These are phyloP conservation scores for Verticillium nonalfalfae DNA, from an alignment of 2,329 filamentous ascomycete genomes.

Conservation along the genomic window DNA sequence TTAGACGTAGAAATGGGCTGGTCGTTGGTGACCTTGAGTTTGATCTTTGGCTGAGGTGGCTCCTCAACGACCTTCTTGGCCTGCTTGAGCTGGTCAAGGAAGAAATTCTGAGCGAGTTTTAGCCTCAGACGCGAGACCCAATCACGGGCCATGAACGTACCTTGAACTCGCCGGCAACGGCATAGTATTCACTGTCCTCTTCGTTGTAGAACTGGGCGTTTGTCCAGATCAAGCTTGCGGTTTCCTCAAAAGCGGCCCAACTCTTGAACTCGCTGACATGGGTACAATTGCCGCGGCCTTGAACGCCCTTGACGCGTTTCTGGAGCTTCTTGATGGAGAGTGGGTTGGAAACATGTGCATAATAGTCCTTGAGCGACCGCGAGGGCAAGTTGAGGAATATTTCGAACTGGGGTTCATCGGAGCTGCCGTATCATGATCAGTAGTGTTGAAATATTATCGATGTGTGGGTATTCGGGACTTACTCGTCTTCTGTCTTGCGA, in stretches of 20 bases:
- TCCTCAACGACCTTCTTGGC: constrained; percentile 69
- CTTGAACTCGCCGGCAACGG: constrained; percentile 72
- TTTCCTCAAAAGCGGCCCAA: constrained; percentile 78
- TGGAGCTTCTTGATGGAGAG: constrained; percentile 72
- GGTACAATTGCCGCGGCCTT: constrained; percentile 60
- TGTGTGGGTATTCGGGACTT: constrained; percentile 20
- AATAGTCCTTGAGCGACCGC: constrained; percentile 76
- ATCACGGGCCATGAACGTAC: constrained; percentile 31
- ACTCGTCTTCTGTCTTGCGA: constrained; percentile 55
- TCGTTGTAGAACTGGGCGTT: constrained; percentile 91
- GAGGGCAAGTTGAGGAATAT: constrained; percentile 70
- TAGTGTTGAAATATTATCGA: neutral
- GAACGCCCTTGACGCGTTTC: constrained; percentile 68
- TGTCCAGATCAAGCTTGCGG: constrained; percentile 74
- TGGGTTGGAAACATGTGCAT: constrained; percentile 74
- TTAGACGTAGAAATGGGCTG: constrained; percentile 38
- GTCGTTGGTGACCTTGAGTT: constrained; percentile 61
- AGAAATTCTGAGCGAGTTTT: constrained; percentile 49
- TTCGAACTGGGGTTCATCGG: constrained; percentile 57
- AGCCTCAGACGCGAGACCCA: neutral
- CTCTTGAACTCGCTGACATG: constrained; percentile 65
- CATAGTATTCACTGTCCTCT: constrained; percentile 79
- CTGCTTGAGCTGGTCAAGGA: constrained; percentile 60
- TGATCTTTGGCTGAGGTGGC: constrained; percentile 70
- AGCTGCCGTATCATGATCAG: neutral